Conservation (phyloP, 1,284 basidiomycete species). For the Tilletia caries region DNA sequence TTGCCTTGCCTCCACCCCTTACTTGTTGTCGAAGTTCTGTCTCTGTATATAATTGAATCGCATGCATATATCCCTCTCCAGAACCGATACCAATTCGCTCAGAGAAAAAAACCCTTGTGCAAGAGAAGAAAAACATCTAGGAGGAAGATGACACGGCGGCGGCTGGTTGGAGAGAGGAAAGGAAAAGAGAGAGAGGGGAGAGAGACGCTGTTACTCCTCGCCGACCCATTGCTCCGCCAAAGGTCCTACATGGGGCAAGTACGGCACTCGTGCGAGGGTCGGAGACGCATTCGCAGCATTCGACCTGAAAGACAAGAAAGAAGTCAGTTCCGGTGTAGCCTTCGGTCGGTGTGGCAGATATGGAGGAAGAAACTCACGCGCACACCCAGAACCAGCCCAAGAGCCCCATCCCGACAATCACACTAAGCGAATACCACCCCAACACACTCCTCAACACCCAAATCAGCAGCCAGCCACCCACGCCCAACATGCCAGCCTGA, state of each 20-base stretch:
- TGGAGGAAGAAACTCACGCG: conserved; percentile 30
- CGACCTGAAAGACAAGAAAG: conserved; percentile 20
- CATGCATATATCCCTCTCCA: no score
- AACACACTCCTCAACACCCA: conserved; percentile 36
- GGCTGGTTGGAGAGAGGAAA: no score
- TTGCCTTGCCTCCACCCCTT: no score
- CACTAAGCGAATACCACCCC: conserved; percentile 40
- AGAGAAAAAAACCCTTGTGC: no score
- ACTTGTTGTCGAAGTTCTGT: no score
- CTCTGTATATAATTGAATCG: no score
- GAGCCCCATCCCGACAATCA: conserved; percentile 40
- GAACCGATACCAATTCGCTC: no score
- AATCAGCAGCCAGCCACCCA: conserved; percentile 26
- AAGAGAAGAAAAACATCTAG: no score
- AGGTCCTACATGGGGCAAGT: conserved; percentile 16
- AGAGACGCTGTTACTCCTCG: conserved; percentile 13
- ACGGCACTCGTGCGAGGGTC: conserved; percentile 17
- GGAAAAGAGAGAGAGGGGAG: no score
- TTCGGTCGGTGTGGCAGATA: conserved; percentile 22
- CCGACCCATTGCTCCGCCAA: conserved; percentile 23
- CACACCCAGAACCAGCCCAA: conserved; percentile 48
- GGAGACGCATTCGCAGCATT: conserved; percentile 20
- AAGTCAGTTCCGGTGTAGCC: conserved; percentile 11
- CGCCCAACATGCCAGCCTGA: conserved; percentile 39
- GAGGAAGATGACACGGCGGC: no score